These are phyloP conservation scores for Coniochaeta pulveracea DNA, from an alignment of 2,329 filamentous ascomycete species.

Conservation along the genomic window DNA sequence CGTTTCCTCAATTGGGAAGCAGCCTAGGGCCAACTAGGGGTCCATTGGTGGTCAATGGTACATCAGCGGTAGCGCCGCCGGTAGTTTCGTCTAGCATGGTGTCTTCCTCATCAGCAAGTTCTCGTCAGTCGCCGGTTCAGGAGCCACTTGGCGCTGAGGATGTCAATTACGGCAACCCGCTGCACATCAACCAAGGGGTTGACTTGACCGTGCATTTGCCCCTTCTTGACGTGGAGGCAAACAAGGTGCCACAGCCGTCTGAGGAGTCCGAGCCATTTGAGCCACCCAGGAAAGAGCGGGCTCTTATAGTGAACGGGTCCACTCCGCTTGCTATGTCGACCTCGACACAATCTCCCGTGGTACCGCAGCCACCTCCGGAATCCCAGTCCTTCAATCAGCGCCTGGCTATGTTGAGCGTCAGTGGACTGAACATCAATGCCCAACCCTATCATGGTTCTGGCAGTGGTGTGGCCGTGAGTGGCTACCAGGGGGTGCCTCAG, in stretches of 20 bases:
- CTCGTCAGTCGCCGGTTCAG: slow-evolving; percentile 15
- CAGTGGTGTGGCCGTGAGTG: slow-evolving; percentile 16
- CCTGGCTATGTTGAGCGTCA: slow-evolving; percentile 14
- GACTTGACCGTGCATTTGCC: slow-evolving; percentile 10
- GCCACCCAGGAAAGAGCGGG: slow-evolving; percentile 32
- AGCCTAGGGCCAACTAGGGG: slow-evolving; percentile 19
- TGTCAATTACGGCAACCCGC: slow-evolving; percentile 21
- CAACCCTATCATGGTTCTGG: slow-evolving; percentile 14
- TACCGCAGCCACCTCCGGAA: slow-evolving; percentile 8
- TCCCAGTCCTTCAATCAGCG: slow-evolving; percentile 19
- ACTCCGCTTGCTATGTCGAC: slow-evolving; percentile 16
- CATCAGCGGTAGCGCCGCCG: slow-evolving; percentile 12
- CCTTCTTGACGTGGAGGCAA: too few species aligned
- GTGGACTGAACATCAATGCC: slow-evolving; percentile 8
- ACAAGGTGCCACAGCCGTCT: too few species aligned
- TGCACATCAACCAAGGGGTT: slow-evolving; percentile 23
- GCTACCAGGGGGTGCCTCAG: slow-evolving; percentile 16
- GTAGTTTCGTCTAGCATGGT: neutral
- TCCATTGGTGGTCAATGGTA: slow-evolving; percentile 31
- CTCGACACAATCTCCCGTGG: slow-evolving; percentile 9
- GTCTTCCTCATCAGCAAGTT: slow-evolving; percentile 3
- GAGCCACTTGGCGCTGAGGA: slow-evolving; percentile 18
- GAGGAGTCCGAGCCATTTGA: too few species aligned
- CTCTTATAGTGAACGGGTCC: slow-evolving; percentile 43
- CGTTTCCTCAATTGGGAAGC: slow-evolving; percentile 24